These are phyloP conservation scores for Blumeriella jaapii DNA, from an alignment of 2,329 filamentous ascomycete genomes.

Conservation along the genomic window DNA sequence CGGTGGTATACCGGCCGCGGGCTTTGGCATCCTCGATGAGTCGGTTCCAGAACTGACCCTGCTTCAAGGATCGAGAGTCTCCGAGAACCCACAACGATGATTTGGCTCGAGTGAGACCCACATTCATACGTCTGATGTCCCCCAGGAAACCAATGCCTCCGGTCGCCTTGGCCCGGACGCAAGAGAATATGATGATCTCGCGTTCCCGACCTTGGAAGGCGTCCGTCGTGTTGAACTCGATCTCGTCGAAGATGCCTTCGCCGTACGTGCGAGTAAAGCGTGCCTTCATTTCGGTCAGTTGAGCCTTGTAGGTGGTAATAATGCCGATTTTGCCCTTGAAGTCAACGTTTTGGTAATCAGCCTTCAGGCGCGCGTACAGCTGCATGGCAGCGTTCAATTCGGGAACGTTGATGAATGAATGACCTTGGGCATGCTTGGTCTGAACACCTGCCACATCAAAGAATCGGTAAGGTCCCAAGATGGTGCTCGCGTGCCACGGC, in stretches of 20 bases:
- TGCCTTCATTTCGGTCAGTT: slow-evolving; percentile 66
- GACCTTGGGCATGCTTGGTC: slow-evolving; percentile 66
- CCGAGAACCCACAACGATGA: slow-evolving; percentile 94
- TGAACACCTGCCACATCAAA: slow-evolving; percentile 92
- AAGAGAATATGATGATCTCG: slow-evolving; percentile 98
- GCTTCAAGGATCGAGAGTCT: slow-evolving; percentile 73
- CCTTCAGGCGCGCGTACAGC: slow-evolving; percentile 68
- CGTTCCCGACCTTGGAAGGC: slow-evolving; percentile 95
- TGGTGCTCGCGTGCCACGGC: slow-evolving; percentile 72
- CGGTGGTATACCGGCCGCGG: slow-evolving; percentile 67
- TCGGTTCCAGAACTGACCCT: slow-evolving; percentile 84
- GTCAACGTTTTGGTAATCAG: slow-evolving; percentile 58
- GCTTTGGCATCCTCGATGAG: slow-evolving; percentile 71
- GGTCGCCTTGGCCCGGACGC: slow-evolving; percentile 82
- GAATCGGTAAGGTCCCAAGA: slow-evolving; percentile 90
- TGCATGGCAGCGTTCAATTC: slow-evolving; percentile 81
- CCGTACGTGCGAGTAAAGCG: slow-evolving; percentile 67
- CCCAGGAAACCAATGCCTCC: slow-evolving; percentile 98
- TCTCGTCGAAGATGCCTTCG: slow-evolving; percentile 58
- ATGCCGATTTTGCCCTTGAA: slow-evolving; percentile 82
- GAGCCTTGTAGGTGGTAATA: slow-evolving; percentile 96
- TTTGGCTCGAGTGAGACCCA: slow-evolving; percentile 91
- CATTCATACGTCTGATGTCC: slow-evolving; percentile 98
- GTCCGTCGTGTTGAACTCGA: slow-evolving; percentile 98
- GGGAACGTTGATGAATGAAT: slow-evolving; percentile 79